Percentiles rank a stretch among this genome's conserved stretches.
phyloP scores from a whole-genome alignment of 306 rosid genomes.

The Trifolium pratense region DNA sequence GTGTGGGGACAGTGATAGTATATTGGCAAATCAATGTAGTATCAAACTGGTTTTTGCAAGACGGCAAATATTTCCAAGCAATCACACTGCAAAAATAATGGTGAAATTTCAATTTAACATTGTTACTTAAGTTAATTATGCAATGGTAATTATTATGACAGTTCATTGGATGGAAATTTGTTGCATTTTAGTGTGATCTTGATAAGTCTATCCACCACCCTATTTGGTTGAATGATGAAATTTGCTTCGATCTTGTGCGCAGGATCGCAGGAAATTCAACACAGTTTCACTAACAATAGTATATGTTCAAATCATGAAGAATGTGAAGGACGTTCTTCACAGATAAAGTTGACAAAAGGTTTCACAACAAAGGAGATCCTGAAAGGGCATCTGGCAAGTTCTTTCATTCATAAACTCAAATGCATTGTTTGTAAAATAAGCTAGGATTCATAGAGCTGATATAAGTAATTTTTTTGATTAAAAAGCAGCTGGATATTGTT shows the following conservation, averaged over 20 bases:
- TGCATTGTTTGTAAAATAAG: slow-evolving; percentile 33
- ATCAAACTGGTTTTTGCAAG: slow-evolving; percentile 9
- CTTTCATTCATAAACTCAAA: slow-evolving; percentile 40
- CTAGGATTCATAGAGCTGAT: slow-evolving; percentile 33
- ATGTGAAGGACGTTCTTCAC: slow-evolving; percentile 75
- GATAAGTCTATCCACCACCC: background rate
- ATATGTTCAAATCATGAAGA: slow-evolving; percentile 80
- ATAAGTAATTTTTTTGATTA: slow-evolving; percentile 41
- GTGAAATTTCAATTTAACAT: slow-evolving; percentile 6
- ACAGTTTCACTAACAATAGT: slow-evolving; percentile 43
- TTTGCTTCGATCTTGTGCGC: slow-evolving; percentile 28
- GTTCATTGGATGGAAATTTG: background rate
- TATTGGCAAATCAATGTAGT: slow-evolving; percentile 1
- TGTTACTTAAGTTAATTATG: background rate
- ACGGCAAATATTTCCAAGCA: slow-evolving; percentile 32
- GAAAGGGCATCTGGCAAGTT: slow-evolving; percentile 88
- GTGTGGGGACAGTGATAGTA: slow-evolving; percentile 6
- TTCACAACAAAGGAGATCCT: slow-evolving; percentile 84
- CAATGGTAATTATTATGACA: background rate
- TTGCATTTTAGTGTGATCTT: background rate
- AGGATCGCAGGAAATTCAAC: slow-evolving; percentile 80
- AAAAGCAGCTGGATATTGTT: slow-evolving; percentile 44
- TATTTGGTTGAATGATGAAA: slow-evolving; percentile 2
- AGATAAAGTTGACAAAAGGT: slow-evolving; percentile 79
- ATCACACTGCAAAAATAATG: slow-evolving; percentile 16